These are phyloP conservation scores for Podochytrium sp. DNA, from an alignment of 192 early-diverging fungal species.

Conservation along the genomic window DNA sequence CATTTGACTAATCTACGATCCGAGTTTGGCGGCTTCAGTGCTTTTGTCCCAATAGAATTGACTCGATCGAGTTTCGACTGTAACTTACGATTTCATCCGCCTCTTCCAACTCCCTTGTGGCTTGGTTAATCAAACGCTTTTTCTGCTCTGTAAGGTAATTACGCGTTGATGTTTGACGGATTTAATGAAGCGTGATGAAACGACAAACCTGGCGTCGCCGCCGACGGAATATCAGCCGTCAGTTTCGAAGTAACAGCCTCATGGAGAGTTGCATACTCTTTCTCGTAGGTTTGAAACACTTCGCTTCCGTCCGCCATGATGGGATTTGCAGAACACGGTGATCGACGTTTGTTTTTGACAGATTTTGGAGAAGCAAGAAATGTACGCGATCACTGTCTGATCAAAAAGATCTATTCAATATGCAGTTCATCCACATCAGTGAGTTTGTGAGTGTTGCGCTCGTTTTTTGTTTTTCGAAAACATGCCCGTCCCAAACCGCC, in stretches of 20 bases:
- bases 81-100: conserved; percentile 82
- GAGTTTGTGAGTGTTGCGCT: too few species aligned
- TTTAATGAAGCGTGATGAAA: not conserved
- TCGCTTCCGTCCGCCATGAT: conserved; percentile 58
- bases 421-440: too few species aligned
- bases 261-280: conserved; percentile 71
- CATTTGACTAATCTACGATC: conserved; percentile 79
- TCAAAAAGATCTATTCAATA: too few species aligned
- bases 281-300: conserved; percentile 86
- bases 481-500: too few species aligned
- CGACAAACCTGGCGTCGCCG: conserved; percentile 58
- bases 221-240: conserved; percentile 55
- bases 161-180: conserved; percentile 2
- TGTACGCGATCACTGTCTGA: not conserved
- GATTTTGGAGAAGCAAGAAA: not conserved
- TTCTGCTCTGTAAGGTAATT: conserved; percentile 61
- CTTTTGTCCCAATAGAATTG: too few species aligned
- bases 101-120: conserved; percentile 86
- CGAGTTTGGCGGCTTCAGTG: not conserved
- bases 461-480: too few species aligned
- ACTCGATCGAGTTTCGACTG: too few species aligned
- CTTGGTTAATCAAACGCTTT: conserved; percentile 75
- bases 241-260: conserved; percentile 65
- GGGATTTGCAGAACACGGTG: not conserved
- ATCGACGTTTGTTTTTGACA: too few species aligned